Conservation (phyloP, 2,329 filamentous ascomycete species). For the Ophiocordyceps camponoti-rufipedis region DNA sequence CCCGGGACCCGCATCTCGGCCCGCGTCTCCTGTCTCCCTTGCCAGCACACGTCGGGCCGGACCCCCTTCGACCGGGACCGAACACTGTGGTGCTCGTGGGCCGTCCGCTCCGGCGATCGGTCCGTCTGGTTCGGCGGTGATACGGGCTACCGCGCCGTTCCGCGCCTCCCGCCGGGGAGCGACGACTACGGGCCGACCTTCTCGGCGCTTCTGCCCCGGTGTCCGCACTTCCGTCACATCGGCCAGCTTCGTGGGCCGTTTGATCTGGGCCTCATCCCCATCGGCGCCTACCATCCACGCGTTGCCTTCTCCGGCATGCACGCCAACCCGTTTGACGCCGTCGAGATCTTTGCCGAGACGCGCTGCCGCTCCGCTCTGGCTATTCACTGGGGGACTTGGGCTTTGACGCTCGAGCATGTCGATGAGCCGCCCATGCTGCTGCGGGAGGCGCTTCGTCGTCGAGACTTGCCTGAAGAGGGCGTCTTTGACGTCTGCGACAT, state of each 20-base stretch:
- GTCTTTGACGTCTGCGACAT: conserved; percentile 72
- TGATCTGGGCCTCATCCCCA: conserved; percentile 81
- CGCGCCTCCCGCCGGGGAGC: conserved; percentile 29
- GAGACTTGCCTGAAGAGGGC: conserved; percentile 49
- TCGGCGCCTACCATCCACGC: conserved; percentile 70
- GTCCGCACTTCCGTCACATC: conserved; percentile 74
- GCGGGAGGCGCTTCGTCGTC: conserved; percentile 49
- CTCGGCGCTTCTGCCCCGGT: conserved; percentile 43
- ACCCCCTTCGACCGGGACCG: conserved; percentile 48
- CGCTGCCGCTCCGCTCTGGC: conserved; percentile 60
- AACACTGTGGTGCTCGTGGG: conserved; percentile 84
- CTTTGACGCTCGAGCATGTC: conserved; percentile 69
- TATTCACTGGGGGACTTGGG: conserved; percentile 91
- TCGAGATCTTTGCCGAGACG: conserved; percentile 79
- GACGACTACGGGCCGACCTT: conserved; percentile 59
- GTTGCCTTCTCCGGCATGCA: conserved; percentile 64
- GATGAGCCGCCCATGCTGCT: conserved; percentile 62
- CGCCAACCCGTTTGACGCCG: conserved; percentile 68
- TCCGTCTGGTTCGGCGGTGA: conserved; percentile 84
- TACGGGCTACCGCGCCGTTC: conserved; percentile 74
- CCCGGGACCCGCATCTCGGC: conserved; percentile 38
- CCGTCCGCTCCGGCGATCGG: conserved; percentile 50
- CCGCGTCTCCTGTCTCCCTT: conserved; percentile 60
- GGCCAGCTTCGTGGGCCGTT: conserved; percentile 68
- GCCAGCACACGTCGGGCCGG: conserved; percentile 65